Evolutionary conservation across 1,139 yeast species (phyloP).

Genomic region (Hansenula sp.): DNA sequence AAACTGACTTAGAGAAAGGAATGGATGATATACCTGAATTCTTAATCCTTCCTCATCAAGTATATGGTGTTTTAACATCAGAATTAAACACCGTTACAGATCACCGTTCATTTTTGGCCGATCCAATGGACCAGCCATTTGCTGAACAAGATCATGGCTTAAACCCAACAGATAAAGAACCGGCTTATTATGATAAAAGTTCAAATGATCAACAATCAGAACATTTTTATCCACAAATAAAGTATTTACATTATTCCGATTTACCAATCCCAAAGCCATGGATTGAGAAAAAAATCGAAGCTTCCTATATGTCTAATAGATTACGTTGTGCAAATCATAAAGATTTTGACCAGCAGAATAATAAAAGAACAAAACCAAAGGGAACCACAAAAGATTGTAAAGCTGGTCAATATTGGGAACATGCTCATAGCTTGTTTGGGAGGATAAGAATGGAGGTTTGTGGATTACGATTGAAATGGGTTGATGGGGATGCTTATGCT

Average conservation of each 20-base stretch:
- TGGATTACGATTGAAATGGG: slow-evolving; percentile 5
- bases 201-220: not conserved
- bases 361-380: slow-evolving; percentile 8
- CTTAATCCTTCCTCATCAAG: slow-evolving; percentile 35
- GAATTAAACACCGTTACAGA: slow-evolving; percentile 33
- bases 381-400: slow-evolving; percentile 14
- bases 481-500: not conserved
- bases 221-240: slow-evolving; percentile 16
- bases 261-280: slow-evolving; percentile 48
- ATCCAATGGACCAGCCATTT: slow-evolving; percentile 34
- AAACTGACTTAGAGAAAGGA: slow-evolving; percentile 7
- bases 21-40: slow-evolving; percentile 17
- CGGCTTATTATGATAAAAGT: slow-evolving; percentile 19
- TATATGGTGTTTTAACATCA: slow-evolving; percentile 41
- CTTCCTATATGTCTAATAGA: slow-evolving; percentile 12
- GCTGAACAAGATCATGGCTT: slow-evolving; percentile 10
- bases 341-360: slow-evolving; percentile 5
- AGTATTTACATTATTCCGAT: slow-evolving; percentile 40
- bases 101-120: slow-evolving; percentile 24
- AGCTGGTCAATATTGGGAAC: slow-evolving; percentile 18
- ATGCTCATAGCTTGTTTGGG: slow-evolving; percentile 9
- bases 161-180: slow-evolving; percentile 2
- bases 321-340: slow-evolving; percentile 13
- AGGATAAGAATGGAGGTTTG: slow-evolving; percentile 18
- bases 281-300: slow-evolving; percentile 25